Percentiles rank a stretch among this genome's conserved stretches.
Evolutionary conservation across 2,329 filamentous ascomycete genomes (phyloP).

Genomic region (Paramyrothecium roridum): DNA sequence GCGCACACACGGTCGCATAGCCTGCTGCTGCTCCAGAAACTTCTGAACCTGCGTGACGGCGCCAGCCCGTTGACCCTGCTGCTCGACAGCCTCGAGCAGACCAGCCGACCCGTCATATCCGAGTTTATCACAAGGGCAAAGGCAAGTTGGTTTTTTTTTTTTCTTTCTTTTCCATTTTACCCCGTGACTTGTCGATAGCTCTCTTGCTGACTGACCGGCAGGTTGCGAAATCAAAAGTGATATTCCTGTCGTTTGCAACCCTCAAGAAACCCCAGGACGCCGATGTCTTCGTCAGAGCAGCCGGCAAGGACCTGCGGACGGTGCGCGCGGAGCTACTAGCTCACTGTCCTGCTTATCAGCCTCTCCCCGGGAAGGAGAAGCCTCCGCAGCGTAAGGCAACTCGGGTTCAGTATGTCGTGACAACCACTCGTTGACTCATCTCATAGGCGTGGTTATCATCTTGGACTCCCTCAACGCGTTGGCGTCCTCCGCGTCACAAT

Average conservation of each 20-base stretch:
- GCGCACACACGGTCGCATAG: conserved; percentile 79
- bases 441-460: conserved; percentile 67
- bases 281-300: conserved; percentile 65
- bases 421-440: conserved; percentile 9
- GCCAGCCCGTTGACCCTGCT: conserved; percentile 84
- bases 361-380: conserved; percentile 29
- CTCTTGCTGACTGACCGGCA: conserved; percentile 10
- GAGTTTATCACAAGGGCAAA: conserved; percentile 77
- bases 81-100: conserved; percentile 82
- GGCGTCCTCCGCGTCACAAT: conserved; percentile 46
- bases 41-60: conserved; percentile 74
- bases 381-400: conserved; percentile 38
- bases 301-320: conserved; percentile 52
- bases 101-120: conserved; percentile 62
- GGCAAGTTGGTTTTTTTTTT: conserved; percentile 38
- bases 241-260: conserved; percentile 78
- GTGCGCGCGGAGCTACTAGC: conserved; percentile 59
- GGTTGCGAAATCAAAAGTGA: conserved; percentile 64
- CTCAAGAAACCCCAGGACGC: conserved; percentile 60
- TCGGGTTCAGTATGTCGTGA: conserved; percentile 1
- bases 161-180: background rate
- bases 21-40: conserved; percentile 75
- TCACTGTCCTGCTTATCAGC: conserved; percentile 40
- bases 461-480: conserved; percentile 78
- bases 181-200: too few species aligned